Conservation (phyloP, 768 basidiomycete species). For the Termitomyces sp. region DNA sequence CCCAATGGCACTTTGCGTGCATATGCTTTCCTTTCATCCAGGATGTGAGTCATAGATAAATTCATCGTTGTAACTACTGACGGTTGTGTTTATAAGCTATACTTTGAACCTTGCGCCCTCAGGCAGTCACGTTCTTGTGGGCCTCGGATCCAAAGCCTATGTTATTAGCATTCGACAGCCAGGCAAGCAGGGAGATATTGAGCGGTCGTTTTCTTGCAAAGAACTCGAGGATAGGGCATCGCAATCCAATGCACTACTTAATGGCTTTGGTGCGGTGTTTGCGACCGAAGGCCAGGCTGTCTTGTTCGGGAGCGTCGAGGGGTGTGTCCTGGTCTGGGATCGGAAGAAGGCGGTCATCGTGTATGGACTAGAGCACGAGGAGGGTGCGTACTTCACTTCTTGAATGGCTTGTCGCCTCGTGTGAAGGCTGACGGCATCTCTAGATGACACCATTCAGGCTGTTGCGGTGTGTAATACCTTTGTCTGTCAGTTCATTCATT, state of each 20-base stretch:
- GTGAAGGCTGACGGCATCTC: slow-evolving; percentile 12
- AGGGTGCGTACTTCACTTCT: slow-evolving; percentile 33
- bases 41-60: slow-evolving; percentile 40
- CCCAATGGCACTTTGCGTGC: slow-evolving; percentile 62
- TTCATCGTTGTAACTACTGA: background rate
- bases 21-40: slow-evolving; percentile 50
- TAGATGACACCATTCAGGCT: slow-evolving; percentile 36
- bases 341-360: slow-evolving; percentile 44
- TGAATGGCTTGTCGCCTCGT: slow-evolving; percentile 7
- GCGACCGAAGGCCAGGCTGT: slow-evolving; percentile 46
- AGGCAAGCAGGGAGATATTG: slow-evolving; percentile 47
- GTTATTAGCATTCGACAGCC: slow-evolving; percentile 45
- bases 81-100: slow-evolving; percentile 28
- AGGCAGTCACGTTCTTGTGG: slow-evolving; percentile 48
- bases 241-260: slow-evolving; percentile 8
- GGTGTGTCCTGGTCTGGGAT: slow-evolving; percentile 60
- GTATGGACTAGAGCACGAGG: slow-evolving; percentile 56
- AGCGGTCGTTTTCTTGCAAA: slow-evolving; percentile 43
- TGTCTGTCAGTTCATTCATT: background rate
- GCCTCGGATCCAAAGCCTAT: slow-evolving; percentile 43
- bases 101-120: slow-evolving; percentile 46
- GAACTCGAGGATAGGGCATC: slow-evolving; percentile 27
- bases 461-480: slow-evolving; percentile 30
- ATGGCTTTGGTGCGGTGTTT: slow-evolving; percentile 47
- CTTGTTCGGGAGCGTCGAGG: slow-evolving; percentile 50